phyloP scores from a whole-genome alignment of 2,329 filamentous ascomycete genomes.

The Colletotrichum chrysophilum region DNA sequence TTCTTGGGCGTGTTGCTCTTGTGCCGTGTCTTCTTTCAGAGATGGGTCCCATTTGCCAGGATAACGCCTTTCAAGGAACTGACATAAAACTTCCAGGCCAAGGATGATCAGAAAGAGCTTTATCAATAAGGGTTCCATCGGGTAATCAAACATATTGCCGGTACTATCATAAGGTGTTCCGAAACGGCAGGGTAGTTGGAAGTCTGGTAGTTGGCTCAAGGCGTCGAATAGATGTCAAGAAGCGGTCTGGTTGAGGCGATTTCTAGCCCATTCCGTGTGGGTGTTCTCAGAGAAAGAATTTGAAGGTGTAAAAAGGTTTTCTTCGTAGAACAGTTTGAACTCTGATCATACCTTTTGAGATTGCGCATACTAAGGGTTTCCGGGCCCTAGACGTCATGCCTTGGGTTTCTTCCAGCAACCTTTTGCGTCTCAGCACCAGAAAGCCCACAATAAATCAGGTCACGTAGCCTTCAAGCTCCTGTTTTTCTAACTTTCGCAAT shows the following conservation, averaged over 20 bases:
- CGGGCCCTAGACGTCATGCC: not conserved
- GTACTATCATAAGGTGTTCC: not conserved
- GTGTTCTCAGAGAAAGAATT: not conserved
- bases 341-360: not conserved
- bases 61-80: no score
- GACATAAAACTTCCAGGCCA: not conserved
- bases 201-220: not conserved
- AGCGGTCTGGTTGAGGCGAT: not conserved
- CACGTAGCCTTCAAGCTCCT: not conserved
- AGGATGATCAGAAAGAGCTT: not conserved
- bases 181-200: not conserved
- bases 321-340: not conserved
- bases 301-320: not conserved
- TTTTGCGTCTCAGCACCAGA: not conserved
- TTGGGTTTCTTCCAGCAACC: not conserved
- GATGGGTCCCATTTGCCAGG: not conserved
- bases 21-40: not conserved
- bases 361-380: not conserved
- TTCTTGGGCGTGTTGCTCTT: not conserved
- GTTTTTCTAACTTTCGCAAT: not conserved
- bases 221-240: not conserved
- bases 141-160: not conserved
- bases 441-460: not conserved
- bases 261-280: not conserved
- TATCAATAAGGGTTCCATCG: not conserved